phyloP scores from a whole-genome alignment of 1,284 basidiomycete species.

The Thecaphora frezii region DNA sequence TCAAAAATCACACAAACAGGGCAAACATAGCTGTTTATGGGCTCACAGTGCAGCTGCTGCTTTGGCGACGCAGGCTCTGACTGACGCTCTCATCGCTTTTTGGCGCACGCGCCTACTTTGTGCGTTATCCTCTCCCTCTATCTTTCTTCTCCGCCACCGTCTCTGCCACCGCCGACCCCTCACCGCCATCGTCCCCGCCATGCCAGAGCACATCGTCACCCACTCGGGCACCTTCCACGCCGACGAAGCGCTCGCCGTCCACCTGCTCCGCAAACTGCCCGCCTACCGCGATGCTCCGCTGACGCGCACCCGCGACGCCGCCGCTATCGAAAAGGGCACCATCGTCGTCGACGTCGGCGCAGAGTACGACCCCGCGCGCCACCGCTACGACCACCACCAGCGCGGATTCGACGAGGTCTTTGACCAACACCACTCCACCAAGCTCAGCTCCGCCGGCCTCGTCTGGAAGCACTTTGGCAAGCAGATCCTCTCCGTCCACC shows the following conservation, averaged over 20 bases:
- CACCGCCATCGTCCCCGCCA: slow-evolving; percentile 4
- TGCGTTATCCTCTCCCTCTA: not conserved
- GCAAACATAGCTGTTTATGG: no score
- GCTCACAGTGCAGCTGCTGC: no score
- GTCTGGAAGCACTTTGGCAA: slow-evolving; percentile 82
- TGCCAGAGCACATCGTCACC: slow-evolving; percentile 63
- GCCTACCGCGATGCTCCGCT: slow-evolving; percentile 67
- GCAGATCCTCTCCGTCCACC: slow-evolving; percentile 75
- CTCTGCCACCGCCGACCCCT: no score
- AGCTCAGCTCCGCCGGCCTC: slow-evolving; percentile 88
- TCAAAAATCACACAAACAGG: no score
- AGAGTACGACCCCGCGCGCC: slow-evolving; percentile 76
- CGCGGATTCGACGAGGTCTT: slow-evolving; percentile 88
- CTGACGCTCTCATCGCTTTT: no score
- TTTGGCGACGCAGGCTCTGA: no score
- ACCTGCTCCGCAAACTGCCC: slow-evolving; percentile 77
- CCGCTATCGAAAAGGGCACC: slow-evolving; percentile 77
- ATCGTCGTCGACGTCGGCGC: slow-evolving; percentile 99
- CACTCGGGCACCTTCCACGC: slow-evolving; percentile 96
- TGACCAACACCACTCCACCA: slow-evolving; percentile 76
- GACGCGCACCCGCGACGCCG: slow-evolving; percentile 72
- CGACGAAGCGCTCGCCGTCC: slow-evolving; percentile 93
- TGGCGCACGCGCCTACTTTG: not conserved
- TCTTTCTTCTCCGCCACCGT: slow-evolving; percentile 4
- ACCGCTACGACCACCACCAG: slow-evolving; percentile 94